Evolutionary conservation across 2,329 filamentous ascomycete genomes (phyloP).

Genomic region (Colletotrichum cereale): DNA sequence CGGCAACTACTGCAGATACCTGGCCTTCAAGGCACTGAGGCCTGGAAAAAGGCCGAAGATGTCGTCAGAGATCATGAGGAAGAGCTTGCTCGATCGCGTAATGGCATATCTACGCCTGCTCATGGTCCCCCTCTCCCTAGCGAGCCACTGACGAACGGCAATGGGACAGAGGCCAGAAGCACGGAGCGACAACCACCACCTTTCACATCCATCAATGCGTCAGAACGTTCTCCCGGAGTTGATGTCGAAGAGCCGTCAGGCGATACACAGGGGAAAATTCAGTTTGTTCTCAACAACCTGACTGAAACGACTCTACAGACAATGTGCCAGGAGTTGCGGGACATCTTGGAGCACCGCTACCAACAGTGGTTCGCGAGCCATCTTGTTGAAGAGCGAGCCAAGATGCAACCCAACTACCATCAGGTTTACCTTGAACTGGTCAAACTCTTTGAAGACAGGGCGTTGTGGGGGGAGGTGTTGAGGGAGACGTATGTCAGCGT

Average conservation of each 20-base stretch:
- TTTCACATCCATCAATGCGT: conserved; percentile 84
- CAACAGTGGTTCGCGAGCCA: conserved; percentile 98
- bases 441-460: conserved; percentile 81
- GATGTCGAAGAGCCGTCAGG: conserved; percentile 86
- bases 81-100: conserved; percentile 67
- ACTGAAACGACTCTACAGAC: conserved; percentile 88
- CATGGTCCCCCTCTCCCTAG: conserved; percentile 53
- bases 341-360: conserved; percentile 82
- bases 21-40: conserved; percentile 85
- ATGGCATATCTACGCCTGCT: conserved; percentile 58
- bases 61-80: conserved; percentile 78
- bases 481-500: conserved; percentile 92
- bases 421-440: conserved; percentile 92
- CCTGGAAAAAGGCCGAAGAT: conserved; percentile 85
- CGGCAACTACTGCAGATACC: conserved; percentile 85
- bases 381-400: conserved; percentile 94
- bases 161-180: conserved; percentile 70
- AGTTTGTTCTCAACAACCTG: conserved; percentile 97
- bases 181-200: conserved; percentile 74
- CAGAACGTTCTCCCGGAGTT: conserved; percentile 72
- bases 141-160: conserved; percentile 77
- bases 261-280: conserved; percentile 90
- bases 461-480: conserved; percentile 89
- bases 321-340: conserved; percentile 85
- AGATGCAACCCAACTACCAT: conserved; percentile 97